Base-by-base conservation (phyloP, 1,284 basidiomycete species). In the Erythrobasidium hasegawianum region DNA sequence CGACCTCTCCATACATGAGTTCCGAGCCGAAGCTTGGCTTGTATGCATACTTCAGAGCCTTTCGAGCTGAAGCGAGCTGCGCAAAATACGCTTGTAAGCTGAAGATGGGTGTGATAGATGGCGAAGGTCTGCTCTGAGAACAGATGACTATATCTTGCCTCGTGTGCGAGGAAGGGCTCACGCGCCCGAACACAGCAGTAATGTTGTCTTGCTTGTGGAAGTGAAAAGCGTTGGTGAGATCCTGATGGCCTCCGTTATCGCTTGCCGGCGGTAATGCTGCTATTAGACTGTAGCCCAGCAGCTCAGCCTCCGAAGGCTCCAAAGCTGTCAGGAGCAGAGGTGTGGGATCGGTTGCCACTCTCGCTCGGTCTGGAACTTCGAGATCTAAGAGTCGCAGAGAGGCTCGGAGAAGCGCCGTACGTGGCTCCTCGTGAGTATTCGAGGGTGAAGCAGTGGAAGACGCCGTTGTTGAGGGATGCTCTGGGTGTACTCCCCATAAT, bases 1-100 rank as follows among this genome's bases (percentile, higher is more conserved):
- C 88, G 0, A 86, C 86, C 77, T 97, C 90, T 24, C 87, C 88
- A 72, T 97, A 97, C 20, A 94, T 74, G 40, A 97, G 75, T 16
- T 85, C 81, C 65, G 91, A 88, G 0, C 94, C 94, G 43, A 67
- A 61, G 14, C 54, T 45, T 4, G 58, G 52, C 33, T 22, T 55
- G 45, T 47, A 61, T 11, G 54, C 45, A 33, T 8, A 33, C 7
- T 2, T 33, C 55, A 16, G 58, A 1, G 1, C 43, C 0, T 39
- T 24, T 9, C 49, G 52, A 50, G 55, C 62, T 47, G 33, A 40
- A 14, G 26, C 13, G 14, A 81, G 71, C 38, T 77, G 73, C 1
- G 64, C 40, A 70, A 78, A 81, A 70, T 79, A 83, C 1, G 72
- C 67, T 2, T 72, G 61, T 26, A 81, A 73, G 71, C 80, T 77